Evolutionary conservation across 306 rosid species (phyloP).

Genomic region (Cicer arietinum): DNA sequence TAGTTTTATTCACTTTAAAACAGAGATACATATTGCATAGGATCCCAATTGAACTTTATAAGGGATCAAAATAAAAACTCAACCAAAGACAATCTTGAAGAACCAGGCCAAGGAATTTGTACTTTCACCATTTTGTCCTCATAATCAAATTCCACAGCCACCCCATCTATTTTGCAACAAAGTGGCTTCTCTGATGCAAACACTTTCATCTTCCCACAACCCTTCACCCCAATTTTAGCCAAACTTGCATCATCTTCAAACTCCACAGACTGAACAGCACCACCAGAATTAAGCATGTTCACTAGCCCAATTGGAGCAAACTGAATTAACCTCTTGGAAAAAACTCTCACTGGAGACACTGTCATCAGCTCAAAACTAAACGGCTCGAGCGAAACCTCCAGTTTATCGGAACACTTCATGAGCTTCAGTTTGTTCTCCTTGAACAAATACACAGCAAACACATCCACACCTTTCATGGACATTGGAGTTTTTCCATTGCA

Average conservation of each 20-base stretch:
- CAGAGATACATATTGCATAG: neutral
- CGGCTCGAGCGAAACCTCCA: conserved; percentile 63
- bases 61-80: conserved; percentile 59
- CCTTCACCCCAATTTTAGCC: conserved; percentile 55
- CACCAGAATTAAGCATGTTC: conserved; percentile 79
- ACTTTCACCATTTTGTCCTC: conserved; percentile 54
- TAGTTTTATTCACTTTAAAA: neutral
- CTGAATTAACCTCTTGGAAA: conserved; percentile 47
- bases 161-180: conserved; percentile 61
- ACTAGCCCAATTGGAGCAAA: conserved; percentile 72
- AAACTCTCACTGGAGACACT: conserved; percentile 56
- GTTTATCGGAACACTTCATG: conserved; percentile 45
- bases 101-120: conserved; percentile 58
- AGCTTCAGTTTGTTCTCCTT: conserved; percentile 57
- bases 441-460: conserved; percentile 60
- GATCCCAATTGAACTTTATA: neutral
- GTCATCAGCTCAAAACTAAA: conserved; percentile 67
- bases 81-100: conserved; percentile 49
- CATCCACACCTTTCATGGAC: conserved; percentile 48
- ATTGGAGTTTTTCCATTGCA: conserved; percentile 50
- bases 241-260: conserved; percentile 39
- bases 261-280: conserved; percentile 60
- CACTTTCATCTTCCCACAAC: conserved; percentile 66
- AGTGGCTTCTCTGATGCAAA: conserved; percentile 62
- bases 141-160: conserved; percentile 51